phyloP scores from a whole-genome alignment of 176 grass and related monocot species.

The Rhynchospora tenuis region DNA sequence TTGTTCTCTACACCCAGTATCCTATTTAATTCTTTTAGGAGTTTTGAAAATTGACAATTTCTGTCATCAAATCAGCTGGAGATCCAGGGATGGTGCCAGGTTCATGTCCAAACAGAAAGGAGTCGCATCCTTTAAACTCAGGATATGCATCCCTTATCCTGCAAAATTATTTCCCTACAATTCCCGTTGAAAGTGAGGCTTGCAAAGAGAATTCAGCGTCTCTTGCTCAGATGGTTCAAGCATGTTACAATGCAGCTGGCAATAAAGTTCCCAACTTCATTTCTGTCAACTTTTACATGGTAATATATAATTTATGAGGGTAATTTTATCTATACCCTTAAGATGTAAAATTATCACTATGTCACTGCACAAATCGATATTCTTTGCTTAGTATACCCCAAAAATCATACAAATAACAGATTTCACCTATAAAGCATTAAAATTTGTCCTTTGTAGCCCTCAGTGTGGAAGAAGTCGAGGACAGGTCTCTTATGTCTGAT shows the following conservation, averaged over 20 bases:
- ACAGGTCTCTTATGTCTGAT: not conserved
- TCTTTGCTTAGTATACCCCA: not conserved
- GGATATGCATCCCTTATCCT: constrained; percentile 77
- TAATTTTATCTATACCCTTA: not conserved
- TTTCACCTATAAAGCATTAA: not conserved
- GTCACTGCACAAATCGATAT: not conserved
- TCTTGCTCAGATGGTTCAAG: constrained; percentile 77
- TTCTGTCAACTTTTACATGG: constrained; percentile 98
- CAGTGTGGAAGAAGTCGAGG: not conserved
- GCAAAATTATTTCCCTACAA: constrained; percentile 88
- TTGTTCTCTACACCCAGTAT: not conserved
- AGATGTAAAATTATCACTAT: not conserved
- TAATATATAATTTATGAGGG: constrained; percentile 23
- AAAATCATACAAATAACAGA: not conserved
- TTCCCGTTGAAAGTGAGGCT: constrained; percentile 76
- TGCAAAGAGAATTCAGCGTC: constrained; percentile 88
- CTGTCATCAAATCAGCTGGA: constrained; percentile 57
- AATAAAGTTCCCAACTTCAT: constrained; percentile 89
- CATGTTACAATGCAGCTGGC: constrained; percentile 80
- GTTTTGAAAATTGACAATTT: not conserved
- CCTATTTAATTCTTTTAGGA: not conserved
- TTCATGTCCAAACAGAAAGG: constrained; percentile 87
- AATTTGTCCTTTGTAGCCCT: not conserved
- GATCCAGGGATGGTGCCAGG: constrained; percentile 77
- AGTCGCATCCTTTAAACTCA: constrained; percentile 81